phyloP scores from a whole-genome alignment of 2,329 filamentous ascomycete genomes.

The Alternaria brassicicola region DNA sequence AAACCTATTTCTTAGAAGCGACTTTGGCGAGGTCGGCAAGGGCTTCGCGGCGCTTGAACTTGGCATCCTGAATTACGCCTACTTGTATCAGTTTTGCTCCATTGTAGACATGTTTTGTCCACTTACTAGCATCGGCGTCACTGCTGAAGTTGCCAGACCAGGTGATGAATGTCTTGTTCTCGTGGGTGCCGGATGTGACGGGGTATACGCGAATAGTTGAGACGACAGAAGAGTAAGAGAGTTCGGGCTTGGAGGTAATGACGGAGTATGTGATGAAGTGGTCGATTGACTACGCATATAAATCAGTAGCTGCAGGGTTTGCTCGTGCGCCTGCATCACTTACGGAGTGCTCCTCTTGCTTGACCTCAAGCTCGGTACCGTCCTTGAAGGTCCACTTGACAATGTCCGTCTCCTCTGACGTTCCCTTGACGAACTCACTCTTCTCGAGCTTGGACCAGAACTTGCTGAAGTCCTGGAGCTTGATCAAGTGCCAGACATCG shows the following conservation, averaged over 20 bases:
- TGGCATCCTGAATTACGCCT: conserved; percentile 76
- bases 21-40: conserved; percentile 68
- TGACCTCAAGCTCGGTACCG: conserved; percentile 70
- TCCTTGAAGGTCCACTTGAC: conserved; percentile 75
- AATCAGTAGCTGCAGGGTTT: not conserved
- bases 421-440: conserved; percentile 68
- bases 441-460: conserved; percentile 70
- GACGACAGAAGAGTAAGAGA: conserved; percentile 69
- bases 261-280: conserved; percentile 78
- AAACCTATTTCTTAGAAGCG: conserved; percentile 48
- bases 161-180: conserved; percentile 69
- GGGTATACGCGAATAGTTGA: conserved; percentile 70
- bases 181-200: conserved; percentile 69
- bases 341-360: conserved; percentile 77
- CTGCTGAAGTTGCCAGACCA: conserved; percentile 74
- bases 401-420: conserved; percentile 68
- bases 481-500: conserved; percentile 75
- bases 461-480: conserved; percentile 70
- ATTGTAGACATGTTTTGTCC: not conserved
- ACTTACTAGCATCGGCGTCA: conserved; percentile 71
- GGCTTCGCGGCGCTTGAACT: conserved; percentile 76
- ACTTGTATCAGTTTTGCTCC: not conserved
- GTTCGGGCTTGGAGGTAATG: conserved; percentile 68
- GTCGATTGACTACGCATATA: conserved; percentile 57
- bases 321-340: conserved; percentile 29